Percentiles rank a stretch among this genome's conserved stretches.
These are phyloP conservation scores for Zopfia rhizophila DNA, from an alignment of 2,329 filamentous ascomycete species.

Conservation along the genomic window DNA sequence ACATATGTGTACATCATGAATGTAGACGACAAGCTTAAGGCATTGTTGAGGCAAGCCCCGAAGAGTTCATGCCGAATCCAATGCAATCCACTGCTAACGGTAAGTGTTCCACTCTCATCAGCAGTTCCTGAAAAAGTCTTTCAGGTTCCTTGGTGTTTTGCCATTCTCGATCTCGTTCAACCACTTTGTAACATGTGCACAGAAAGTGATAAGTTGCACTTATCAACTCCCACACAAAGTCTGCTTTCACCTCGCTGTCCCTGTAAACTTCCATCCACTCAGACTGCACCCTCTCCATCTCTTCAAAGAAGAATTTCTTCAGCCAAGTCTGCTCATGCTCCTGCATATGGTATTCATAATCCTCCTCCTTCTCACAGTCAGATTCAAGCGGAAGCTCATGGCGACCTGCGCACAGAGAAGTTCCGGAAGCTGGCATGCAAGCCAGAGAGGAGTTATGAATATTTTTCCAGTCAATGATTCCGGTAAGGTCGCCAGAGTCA, in stretches of 20 bases:
- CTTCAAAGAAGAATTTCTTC: constrained; percentile 19
- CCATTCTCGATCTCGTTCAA: neutral
- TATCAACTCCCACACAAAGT: constrained; percentile 10
- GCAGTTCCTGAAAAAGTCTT: neutral
- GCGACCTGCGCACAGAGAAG: constrained; percentile 18
- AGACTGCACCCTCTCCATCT: constrained; percentile 23
- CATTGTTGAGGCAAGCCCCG: too few relatives aligned
- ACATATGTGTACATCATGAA: too few relatives aligned
- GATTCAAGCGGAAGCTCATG: constrained; percentile 1
- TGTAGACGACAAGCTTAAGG: too few relatives aligned
- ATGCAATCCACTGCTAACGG: too few relatives aligned
- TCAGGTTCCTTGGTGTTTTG: neutral
- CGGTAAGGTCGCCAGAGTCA: too few relatives aligned
- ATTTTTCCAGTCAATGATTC: constrained; percentile 3
- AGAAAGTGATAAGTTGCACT: neutral
- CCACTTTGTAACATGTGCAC: neutral
- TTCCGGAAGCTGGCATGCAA: constrained; percentile 20
- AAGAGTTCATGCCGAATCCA: too few relatives aligned
- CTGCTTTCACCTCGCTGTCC: constrained; percentile 8
- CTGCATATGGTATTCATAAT: constrained; percentile 14
- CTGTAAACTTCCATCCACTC: constrained; percentile 16
- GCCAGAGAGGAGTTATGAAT: constrained; percentile 17
- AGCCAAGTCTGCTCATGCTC: constrained; percentile 21
- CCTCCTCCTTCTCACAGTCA: constrained; percentile 18
- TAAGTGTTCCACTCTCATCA: too few relatives aligned